Evolutionary conservation across 805 yeast genomes (phyloP).

Genomic region (Ogataea parapolymorpha): DNA sequence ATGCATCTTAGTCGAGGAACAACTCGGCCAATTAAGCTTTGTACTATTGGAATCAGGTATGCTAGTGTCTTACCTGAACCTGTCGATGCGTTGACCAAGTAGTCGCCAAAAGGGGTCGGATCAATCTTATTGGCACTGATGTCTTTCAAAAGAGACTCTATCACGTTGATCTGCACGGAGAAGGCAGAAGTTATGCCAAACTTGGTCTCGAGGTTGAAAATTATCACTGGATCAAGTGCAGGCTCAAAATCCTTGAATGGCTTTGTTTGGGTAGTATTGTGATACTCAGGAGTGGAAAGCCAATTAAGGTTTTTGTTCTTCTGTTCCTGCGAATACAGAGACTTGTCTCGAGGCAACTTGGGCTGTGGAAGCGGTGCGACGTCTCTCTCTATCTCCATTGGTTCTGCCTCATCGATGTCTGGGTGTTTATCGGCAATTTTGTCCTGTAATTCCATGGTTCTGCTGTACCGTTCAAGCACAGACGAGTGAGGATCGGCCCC

Average conservation of each 20-base stretch:
- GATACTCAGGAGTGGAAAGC: slow-evolving; percentile 63
- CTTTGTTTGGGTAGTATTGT: slow-evolving; percentile 42
- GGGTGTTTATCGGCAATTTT: slow-evolving; percentile 14
- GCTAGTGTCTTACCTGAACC: slow-evolving; percentile 97
- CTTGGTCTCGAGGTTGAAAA: slow-evolving; percentile 41
- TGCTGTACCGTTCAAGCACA: slow-evolving; percentile 52
- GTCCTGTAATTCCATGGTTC: slow-evolving; percentile 33
- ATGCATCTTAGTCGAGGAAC: slow-evolving; percentile 76
- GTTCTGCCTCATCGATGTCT: slow-evolving; percentile 19
- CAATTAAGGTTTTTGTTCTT: slow-evolving; percentile 50
- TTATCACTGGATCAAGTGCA: slow-evolving; percentile 39
- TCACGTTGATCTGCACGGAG: slow-evolving; percentile 70
- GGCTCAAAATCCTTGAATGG: slow-evolving; percentile 48
- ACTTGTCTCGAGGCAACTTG: slow-evolving; percentile 52
- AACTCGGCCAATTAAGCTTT: slow-evolving; percentile 55
- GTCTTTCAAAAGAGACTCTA: slow-evolving; percentile 50
- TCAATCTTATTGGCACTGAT: slow-evolving; percentile 35
- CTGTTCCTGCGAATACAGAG: slow-evolving; percentile 33
- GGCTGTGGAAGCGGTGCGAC: slow-evolving; percentile 88
- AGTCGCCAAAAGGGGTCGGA: slow-evolving; percentile 65
- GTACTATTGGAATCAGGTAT: slow-evolving; percentile 78
- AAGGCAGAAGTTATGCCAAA: slow-evolving; percentile 57
- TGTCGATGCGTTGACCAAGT: slow-evolving; percentile 88
- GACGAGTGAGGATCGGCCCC: slow-evolving; percentile 36
- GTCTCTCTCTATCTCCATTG: slow-evolving; percentile 33